phyloP scores from a whole-genome alignment of 805 yeast genomes.

The Candida pseudoglaebosa region DNA sequence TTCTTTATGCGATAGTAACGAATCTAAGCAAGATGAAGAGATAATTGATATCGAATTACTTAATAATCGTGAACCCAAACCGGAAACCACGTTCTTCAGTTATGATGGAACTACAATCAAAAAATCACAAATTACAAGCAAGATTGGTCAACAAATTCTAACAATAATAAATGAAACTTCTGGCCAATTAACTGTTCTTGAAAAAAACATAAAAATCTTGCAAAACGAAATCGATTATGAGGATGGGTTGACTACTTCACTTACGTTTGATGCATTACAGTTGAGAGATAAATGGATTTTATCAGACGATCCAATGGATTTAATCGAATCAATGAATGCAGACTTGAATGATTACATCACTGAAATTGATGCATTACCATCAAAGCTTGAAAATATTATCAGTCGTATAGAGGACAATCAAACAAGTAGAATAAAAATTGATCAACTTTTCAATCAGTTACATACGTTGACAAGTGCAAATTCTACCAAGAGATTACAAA shows the following conservation, averaged over 20 bases:
- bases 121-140: slow-evolving; percentile 2
- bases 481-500: slow-evolving; percentile 9
- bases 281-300: slow-evolving; percentile 14
- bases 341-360: background rate
- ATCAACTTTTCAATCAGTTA: slow-evolving; percentile 24
- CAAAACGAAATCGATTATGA: slow-evolving; percentile 11
- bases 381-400: slow-evolving; percentile 1
- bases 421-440: slow-evolving; percentile 17
- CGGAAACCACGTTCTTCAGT: slow-evolving; percentile 1
- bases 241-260: background rate
- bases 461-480: slow-evolving; percentile 12
- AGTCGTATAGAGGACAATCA: slow-evolving; percentile 13
- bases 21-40: background rate
- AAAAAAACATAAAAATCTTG: slow-evolving; percentile 16
- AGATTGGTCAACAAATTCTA: slow-evolving; percentile 13
- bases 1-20: no score
- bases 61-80: background rate
- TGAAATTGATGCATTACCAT: background rate
- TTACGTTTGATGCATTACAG: slow-evolving; percentile 9
- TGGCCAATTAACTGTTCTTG: slow-evolving; percentile 22
- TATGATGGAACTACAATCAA: slow-evolving; percentile 6
- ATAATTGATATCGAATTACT: background rate
- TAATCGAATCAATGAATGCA: background rate
- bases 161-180: slow-evolving; percentile 22
- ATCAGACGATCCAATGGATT: slow-evolving; percentile 7